Base-by-base conservation (phyloP, 805 yeast species). In the Clavispora asparagi region DNA sequence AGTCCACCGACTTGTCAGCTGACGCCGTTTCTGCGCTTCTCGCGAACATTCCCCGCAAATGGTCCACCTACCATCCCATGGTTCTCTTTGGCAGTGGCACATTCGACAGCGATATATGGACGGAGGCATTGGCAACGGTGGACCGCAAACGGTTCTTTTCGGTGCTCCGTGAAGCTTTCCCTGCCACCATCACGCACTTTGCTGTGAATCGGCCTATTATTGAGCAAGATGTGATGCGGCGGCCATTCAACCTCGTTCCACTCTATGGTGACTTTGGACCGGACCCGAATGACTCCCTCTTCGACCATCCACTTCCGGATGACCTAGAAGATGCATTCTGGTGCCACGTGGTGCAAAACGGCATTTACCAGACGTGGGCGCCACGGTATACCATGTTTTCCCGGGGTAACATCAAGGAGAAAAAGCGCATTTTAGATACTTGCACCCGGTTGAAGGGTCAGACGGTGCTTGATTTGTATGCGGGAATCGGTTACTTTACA, bases 341-440 rank as follows among this genome's bases (percentile, higher is more conserved):
- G 96, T 85, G 90, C 54, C 63, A 72, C 10, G 73, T 74, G 1
- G 64, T 71, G 2, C 96, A 88, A 56, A 87, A 89, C 60, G 90
- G 89, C 1, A 79, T 88, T 3, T 68, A 61, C 51, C 96, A 88
- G 57, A 73, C 77, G 9, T 88, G 96, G 96, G 87, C 92, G 6
- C 96, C 96, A 1, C 61, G 74, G 45, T 83, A 80, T 57, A 87
- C 95, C 1, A 88, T 88, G 96, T 89, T 89, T 60, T 83, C 91
- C 41, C 64, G 96, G 16, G 96, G 96, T 1, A 88, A 88, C 60
- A 78, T 89, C 55, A 85, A 85, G 52, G 96, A 88, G 58, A 88
- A 88, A 61, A 74, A 79, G 12, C 63, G 96, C 17, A 73, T 88
- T 0, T 58, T 87, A 36, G 70, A 70, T 16, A 60, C 61, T 0